phyloP scores from a whole-genome alignment of 108 stramenopile species.

The Asterionellopsis glacialis region DNA sequence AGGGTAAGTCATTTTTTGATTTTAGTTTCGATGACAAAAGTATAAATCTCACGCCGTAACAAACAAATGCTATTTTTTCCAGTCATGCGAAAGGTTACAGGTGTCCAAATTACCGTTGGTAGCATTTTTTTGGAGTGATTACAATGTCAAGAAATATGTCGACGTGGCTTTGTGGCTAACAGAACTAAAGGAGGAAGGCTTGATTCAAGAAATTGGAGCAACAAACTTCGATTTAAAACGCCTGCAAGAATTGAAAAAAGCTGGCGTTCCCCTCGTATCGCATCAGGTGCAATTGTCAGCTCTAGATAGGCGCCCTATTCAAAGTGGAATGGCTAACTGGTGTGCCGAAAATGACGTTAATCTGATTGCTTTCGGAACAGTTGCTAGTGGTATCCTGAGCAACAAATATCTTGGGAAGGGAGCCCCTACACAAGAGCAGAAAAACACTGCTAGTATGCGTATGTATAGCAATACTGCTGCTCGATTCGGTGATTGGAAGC shows the following conservation, averaged over 20 bases:
- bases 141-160: slow-evolving; percentile 35
- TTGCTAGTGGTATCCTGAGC: slow-evolving; percentile 46
- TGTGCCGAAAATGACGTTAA: slow-evolving; percentile 40
- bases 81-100: slow-evolving; percentile 34
- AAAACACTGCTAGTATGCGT: slow-evolving; percentile 36
- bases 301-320: slow-evolving; percentile 44
- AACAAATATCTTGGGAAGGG: slow-evolving; percentile 29
- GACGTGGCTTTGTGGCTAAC: slow-evolving; percentile 42
- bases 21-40: no score
- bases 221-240: slow-evolving; percentile 56
- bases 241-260: slow-evolving; percentile 35
- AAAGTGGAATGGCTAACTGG: slow-evolving; percentile 47
- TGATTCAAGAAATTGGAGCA: slow-evolving; percentile 49
- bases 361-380: slow-evolving; percentile 46
- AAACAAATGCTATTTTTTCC: neutral
- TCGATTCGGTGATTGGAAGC: slow-evolving; percentile 44
- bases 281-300: slow-evolving; percentile 54
- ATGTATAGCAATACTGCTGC: slow-evolving; percentile 43
- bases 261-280: slow-evolving; percentile 39
- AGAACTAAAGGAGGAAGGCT: slow-evolving; percentile 49
- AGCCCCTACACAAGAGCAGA: slow-evolving; percentile 20
- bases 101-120: slow-evolving; percentile 35
- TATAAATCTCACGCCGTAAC: no score
- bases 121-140: slow-evolving; percentile 46
- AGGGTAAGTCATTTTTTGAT: neutral